Evolutionary conservation across 1,139 yeast genomes (phyloP).

Genomic region (Taphrina pruni): DNA sequence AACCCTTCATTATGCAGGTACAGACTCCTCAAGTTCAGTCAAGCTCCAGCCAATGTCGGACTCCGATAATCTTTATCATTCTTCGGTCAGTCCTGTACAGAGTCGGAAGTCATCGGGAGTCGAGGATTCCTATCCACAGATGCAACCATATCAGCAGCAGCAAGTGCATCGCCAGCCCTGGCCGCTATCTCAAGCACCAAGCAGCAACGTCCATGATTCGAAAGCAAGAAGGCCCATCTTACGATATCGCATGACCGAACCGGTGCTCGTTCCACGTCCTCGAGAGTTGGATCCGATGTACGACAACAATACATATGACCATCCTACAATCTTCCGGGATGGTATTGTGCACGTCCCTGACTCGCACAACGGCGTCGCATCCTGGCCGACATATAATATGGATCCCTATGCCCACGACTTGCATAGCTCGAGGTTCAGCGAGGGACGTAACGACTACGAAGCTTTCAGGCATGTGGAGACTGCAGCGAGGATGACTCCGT

Average conservation of each 20-base stretch:
- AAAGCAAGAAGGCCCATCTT: neutral
- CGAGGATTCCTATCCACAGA: neutral
- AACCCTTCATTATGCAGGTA: neutral
- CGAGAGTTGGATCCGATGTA: neutral
- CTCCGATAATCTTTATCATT: neutral
- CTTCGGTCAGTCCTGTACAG: neutral
- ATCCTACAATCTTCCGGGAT: neutral
- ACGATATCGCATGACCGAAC: slow-evolving; percentile 4
- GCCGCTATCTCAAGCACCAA: neutral
- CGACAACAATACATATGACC: neutral
- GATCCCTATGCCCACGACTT: neutral
- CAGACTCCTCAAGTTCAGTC: neutral
- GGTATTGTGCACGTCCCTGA: neutral
- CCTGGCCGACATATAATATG: slow-evolving; percentile 9
- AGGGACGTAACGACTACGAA: neutral
- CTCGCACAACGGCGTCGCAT: neutral
- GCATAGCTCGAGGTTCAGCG: slow-evolving; percentile 8
- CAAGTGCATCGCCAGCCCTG: neutral
- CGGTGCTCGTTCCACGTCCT: neutral
- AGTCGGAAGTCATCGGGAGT: neutral
- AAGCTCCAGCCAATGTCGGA: slow-evolving; percentile 8
- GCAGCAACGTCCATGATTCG: neutral
- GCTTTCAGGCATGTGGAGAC: neutral
- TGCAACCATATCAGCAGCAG: neutral
- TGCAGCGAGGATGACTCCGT: slow-evolving; percentile 1